Conservation (phyloP, 2,329 filamentous ascomycete species). For the Leptographium wingfieldii region DNA sequence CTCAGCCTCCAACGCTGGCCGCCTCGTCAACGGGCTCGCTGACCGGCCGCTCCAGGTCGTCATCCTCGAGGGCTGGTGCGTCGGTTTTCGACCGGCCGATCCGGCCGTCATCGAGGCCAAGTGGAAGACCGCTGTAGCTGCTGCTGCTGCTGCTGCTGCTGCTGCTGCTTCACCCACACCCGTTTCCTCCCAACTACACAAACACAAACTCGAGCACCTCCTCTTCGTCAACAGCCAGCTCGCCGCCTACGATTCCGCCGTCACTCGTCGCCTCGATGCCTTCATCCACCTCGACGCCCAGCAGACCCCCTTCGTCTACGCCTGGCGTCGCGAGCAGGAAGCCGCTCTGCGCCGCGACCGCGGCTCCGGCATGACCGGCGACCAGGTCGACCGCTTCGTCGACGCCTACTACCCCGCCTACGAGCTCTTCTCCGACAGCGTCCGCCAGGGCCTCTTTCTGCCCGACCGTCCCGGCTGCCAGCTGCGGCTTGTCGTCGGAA, state of each 20-base stretch:
- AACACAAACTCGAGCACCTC: slow-evolving; percentile 36
- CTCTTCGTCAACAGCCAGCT: slow-evolving; percentile 37
- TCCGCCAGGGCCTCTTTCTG: slow-evolving; percentile 49
- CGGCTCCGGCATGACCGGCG: slow-evolving; percentile 70
- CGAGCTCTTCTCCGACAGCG: slow-evolving; percentile 50
- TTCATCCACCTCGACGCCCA: slow-evolving; percentile 56
- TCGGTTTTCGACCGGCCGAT: slow-evolving; percentile 59
- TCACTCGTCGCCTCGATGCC: slow-evolving; percentile 38
- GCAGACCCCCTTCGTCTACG: slow-evolving; percentile 63
- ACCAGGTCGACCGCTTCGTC: slow-evolving; percentile 65
- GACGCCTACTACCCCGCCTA: slow-evolving; percentile 59
- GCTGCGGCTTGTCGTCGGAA: slow-evolving; percentile 48
- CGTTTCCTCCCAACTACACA: slow-evolving; percentile 23
- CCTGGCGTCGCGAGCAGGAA: slow-evolving; percentile 76
- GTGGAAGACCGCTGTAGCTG: slow-evolving; percentile 22
- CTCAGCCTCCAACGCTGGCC: slow-evolving; percentile 44
- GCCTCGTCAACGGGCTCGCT: slow-evolving; percentile 35
- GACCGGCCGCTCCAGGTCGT: slow-evolving; percentile 47
- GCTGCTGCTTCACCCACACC: too few relatives aligned
- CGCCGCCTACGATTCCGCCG: slow-evolving; percentile 27
- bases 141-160: too few relatives aligned
- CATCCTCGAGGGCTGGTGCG: slow-evolving; percentile 83
- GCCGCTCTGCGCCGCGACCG: slow-evolving; percentile 50
- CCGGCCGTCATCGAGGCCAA: slow-evolving; percentile 36
- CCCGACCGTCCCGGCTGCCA: slow-evolving; percentile 31